Conservation (phyloP, 257 asterid genomes). For the Scutellaria galericulata region DNA sequence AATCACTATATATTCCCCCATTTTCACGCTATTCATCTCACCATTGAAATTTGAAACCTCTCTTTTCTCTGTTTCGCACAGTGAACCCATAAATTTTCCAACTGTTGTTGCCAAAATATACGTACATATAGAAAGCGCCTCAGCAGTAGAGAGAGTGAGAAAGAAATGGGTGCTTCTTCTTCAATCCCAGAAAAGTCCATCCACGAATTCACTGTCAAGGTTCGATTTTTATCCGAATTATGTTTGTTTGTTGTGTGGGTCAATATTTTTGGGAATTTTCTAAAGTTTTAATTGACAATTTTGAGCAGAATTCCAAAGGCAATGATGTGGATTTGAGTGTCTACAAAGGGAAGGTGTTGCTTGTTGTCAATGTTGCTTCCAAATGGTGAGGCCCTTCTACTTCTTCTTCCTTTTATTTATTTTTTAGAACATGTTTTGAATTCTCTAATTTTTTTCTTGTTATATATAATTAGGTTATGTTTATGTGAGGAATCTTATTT, state of each 20-base stretch:
- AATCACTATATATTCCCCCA: neutral
- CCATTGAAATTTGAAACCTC: neutral
- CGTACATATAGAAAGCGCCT: neutral
- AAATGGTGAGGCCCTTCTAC: constrained; percentile 59
- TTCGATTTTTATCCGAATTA: constrained; percentile 26
- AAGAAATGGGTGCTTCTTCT: constrained; percentile 63
- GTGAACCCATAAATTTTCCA: neutral
- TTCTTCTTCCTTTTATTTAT: neutral
- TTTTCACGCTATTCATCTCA: neutral
- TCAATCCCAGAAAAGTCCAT: constrained; percentile 68
- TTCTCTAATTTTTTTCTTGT: too few relatives aligned
- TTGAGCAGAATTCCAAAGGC: constrained; percentile 66
- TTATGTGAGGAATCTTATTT: neutral
- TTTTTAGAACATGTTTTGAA: too few relatives aligned
- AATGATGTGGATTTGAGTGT: constrained; percentile 63
- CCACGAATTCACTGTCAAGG: constrained; percentile 89
- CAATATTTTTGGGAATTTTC: constrained; percentile 8
- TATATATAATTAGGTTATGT: neutral
- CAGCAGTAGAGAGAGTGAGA: constrained; percentile 14
- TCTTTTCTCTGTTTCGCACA: constrained; percentile 28
- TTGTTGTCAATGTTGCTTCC: constrained; percentile 95
- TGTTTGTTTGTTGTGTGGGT: constrained; percentile 4
- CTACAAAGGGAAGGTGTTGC: constrained; percentile 83
- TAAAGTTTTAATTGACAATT: constrained; percentile 2
- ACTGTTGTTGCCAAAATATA: neutral